Conservation (phyloP, 75 land plant genomes). For the Cupressus sempervirens region DNA sequence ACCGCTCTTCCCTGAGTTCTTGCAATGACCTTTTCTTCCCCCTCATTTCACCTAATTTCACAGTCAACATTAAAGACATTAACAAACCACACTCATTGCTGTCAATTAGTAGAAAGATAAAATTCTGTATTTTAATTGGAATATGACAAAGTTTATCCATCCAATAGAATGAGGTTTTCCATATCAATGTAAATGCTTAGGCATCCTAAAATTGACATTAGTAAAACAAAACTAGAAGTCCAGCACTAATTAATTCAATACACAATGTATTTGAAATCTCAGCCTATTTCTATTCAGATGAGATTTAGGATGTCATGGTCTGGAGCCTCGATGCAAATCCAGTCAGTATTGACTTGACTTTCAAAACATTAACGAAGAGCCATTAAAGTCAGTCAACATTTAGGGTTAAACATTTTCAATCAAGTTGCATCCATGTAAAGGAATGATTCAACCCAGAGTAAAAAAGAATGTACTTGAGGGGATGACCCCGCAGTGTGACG, state of each 20-base stretch:
- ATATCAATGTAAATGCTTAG: background rate
- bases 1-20: conserved; percentile 82
- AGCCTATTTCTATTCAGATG: background rate
- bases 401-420: too few relatives aligned
- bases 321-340: background rate
- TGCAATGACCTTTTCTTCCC: conserved; percentile 63
- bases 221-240: background rate
- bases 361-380: background rate
- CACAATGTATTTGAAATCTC: background rate
- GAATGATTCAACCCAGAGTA: background rate
- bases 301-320: background rate
- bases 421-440: background rate
- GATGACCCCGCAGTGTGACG: too few relatives aligned
- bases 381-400: background rate
- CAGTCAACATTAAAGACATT: background rate
- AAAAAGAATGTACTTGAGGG: background rate
- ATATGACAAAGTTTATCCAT: background rate
- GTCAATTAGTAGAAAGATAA: background rate
- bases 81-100: background rate
- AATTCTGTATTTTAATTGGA: background rate
- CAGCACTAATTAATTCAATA: background rate
- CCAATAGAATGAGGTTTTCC: background rate
- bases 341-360: too few relatives aligned
- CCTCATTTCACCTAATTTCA: conserved; percentile 15
- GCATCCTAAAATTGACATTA: background rate